Evolutionary conservation across 176 grass and related monocot species (phyloP), one percentile per base, ranked within the genome.

Genomic region (Olyra latifolia): DNA sequence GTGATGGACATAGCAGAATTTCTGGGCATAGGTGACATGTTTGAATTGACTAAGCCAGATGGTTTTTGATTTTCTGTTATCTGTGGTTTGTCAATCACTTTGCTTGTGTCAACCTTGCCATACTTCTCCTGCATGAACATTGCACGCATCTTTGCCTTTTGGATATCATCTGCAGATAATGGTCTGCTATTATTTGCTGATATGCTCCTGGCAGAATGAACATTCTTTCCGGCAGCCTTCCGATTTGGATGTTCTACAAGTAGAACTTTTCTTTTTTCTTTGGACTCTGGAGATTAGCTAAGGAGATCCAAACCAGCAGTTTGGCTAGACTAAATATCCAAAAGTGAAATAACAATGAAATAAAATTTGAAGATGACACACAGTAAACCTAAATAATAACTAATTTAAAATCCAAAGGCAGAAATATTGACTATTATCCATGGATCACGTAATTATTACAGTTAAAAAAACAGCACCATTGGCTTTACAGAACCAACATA

Each of bases 61-160:
- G 57, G 0, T 76, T 83, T 89, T 56, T 57, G 4, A 50, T 63
- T 87, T 69, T 90, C 75, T 30, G 42, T 72, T 48, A 30, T 50
- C 61, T 83, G 81, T 20, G 66, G 61, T 71, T 89, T 90, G 46
- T 82, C 85, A 62, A 57, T 86, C 42, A 59, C 69, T 80, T 87
- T 93, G 32, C 42, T 74, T 46, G 82, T 57, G 53, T 87, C 86
- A 82, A 85, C 48, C 82, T 97, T 97, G 69, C 92, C 92, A 87
- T 93, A 87, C 71, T 99, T 99, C 80, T 95, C 81, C 78, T 91
- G 86, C 92, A 95, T 93, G 69, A 91, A 99, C 81, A 94, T 93
- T n/a, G 96, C 96, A 57, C 96, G 92, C 88, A 91, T 85, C 82
- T 99, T 99, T 79, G 96, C 96, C 49, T 99, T 99, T 62, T 99